A percentile compares a stretch with the other conserved stretches of the same genome.
Conservation (phyloP, 768 basidiomycete genomes). For the Lyophyllum atratum region DNA sequence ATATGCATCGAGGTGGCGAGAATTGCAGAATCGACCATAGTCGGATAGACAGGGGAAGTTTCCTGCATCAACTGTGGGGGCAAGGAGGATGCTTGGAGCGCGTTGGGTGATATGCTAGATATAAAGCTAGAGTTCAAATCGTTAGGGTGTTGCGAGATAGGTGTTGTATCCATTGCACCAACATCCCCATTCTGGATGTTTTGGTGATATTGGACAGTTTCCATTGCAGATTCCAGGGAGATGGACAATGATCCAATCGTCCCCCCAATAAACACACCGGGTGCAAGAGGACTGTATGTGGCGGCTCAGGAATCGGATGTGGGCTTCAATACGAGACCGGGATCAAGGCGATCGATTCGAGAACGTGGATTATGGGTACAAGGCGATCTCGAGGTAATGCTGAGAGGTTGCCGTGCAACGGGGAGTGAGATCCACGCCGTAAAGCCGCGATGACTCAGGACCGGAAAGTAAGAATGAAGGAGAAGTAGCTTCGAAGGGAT, state of each 20-base stretch:
- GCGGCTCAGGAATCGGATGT: constrained; percentile 10
- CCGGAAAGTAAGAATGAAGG: constrained; percentile 12
- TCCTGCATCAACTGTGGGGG: constrained; percentile 33
- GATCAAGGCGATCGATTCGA: constrained; percentile 26
- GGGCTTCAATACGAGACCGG: constrained; percentile 16
- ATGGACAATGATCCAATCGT: constrained; percentile 5
- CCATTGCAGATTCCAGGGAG: constrained; percentile 21
- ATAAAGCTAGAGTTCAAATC: constrained; percentile 26
- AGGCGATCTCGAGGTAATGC: constrained; percentile 16
- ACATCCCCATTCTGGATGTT: constrained; percentile 27
- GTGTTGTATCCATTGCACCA: constrained; percentile 38
- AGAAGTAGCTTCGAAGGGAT: constrained; percentile 5
- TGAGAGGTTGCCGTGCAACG: constrained; percentile 13
- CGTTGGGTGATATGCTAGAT: constrained; percentile 16
- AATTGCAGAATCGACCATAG: constrained; percentile 26
- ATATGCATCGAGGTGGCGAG: constrained; percentile 37
- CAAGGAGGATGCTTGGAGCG: constrained; percentile 20
- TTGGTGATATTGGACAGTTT: constrained; percentile 32
- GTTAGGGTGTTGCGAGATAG: constrained; percentile 27
- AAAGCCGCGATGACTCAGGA: constrained; percentile 7
- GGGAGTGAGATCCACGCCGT: constrained; percentile 16
- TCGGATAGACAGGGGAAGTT: constrained; percentile 33
- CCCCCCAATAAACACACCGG: constrained; percentile 2
- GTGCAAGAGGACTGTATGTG: constrained; percentile 8
- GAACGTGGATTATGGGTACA: constrained; percentile 18